Percentiles rank a stretch among this genome's conserved stretches.
Evolutionary conservation across 176 grass and related monocot genomes (phyloP).

Genomic region (Oryza meyeriana): DNA sequence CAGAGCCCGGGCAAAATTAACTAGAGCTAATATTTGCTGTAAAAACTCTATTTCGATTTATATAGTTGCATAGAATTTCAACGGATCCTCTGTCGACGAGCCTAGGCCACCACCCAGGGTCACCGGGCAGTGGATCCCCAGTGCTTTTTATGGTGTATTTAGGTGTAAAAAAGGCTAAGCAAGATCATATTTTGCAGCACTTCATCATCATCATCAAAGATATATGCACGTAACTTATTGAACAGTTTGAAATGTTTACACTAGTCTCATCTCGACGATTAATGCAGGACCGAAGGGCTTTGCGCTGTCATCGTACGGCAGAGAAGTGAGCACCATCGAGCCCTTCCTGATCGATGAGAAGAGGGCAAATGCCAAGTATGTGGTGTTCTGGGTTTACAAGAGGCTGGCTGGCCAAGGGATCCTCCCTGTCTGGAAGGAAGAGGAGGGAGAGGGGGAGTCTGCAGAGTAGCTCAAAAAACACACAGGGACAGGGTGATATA

Average conservation of each 20-base stretch:
- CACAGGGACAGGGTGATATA: background rate
- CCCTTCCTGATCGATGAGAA: slow-evolving; percentile 92
- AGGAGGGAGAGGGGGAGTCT: background rate
- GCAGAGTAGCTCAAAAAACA: slow-evolving; percentile 1
- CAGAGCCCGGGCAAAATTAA: no score
- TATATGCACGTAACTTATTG: background rate
- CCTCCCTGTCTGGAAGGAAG: slow-evolving; percentile 66
- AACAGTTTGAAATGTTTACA: background rate
- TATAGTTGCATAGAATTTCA: no score
- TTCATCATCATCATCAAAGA: background rate
- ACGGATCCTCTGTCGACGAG: no score
- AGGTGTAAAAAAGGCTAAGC: background rate
- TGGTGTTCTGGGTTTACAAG: slow-evolving; percentile 94
- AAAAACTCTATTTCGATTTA: no score
- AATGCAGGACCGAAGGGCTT: slow-evolving; percentile 90
- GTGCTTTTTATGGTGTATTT: no score
- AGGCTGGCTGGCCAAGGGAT: slow-evolving; percentile 92
- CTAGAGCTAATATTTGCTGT: no score
- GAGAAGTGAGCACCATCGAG: slow-evolving; percentile 77
- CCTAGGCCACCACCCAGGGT: no score
- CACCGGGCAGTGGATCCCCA: no score
- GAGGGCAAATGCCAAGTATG: slow-evolving; percentile 55
- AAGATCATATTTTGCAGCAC: background rate
- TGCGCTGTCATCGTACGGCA: slow-evolving; percentile 61
- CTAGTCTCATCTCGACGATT: background rate